Percentiles rank a stretch among this genome's conserved stretches.
phyloP scores from a whole-genome alignment of 2,329 filamentous ascomycete genomes.

The Xylariaceae sp. region DNA sequence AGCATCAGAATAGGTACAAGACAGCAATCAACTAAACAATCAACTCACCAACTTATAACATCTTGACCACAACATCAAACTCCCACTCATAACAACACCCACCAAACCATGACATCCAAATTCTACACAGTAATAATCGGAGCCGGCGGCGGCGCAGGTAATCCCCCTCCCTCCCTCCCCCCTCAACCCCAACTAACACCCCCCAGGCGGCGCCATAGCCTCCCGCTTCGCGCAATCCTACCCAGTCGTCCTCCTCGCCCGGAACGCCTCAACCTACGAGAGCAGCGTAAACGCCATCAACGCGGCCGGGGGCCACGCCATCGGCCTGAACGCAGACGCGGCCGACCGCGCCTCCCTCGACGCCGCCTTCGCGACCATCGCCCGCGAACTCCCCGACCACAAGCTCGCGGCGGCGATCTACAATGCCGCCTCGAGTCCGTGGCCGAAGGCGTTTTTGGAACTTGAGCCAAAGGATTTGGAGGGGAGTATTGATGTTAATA shows the following conservation, averaged over 20 bases:
- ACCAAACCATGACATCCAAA: slow-evolving; percentile 15
- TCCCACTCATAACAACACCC: not conserved
- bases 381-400: slow-evolving; percentile 50
- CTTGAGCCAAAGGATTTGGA: slow-evolving; percentile 45
- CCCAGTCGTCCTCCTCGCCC: slow-evolving; percentile 67
- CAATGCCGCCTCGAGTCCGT: slow-evolving; percentile 55
- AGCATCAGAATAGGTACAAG: not conserved
- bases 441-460: slow-evolving; percentile 53
- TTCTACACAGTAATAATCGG: slow-evolving; percentile 20
- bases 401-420: slow-evolving; percentile 62
- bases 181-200: too few relatives aligned
- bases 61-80: not conserved
- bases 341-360: slow-evolving; percentile 39
- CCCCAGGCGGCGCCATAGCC: slow-evolving; percentile 43
- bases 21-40: not conserved
- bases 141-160: slow-evolving; percentile 19
- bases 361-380: slow-evolving; percentile 56
- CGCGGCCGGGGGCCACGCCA: slow-evolving; percentile 58
- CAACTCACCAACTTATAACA: not conserved
- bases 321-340: slow-evolving; percentile 64
- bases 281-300: slow-evolving; percentile 64
- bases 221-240: slow-evolving; percentile 59
- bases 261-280: slow-evolving; percentile 59
- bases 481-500: slow-evolving; percentile 40
- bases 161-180: not conserved